Evolutionary conservation across 257 asterid genomes (phyloP), one percentile per base, ranked within the genome.

Genomic region (Jaltomata sinuosa): DNA sequence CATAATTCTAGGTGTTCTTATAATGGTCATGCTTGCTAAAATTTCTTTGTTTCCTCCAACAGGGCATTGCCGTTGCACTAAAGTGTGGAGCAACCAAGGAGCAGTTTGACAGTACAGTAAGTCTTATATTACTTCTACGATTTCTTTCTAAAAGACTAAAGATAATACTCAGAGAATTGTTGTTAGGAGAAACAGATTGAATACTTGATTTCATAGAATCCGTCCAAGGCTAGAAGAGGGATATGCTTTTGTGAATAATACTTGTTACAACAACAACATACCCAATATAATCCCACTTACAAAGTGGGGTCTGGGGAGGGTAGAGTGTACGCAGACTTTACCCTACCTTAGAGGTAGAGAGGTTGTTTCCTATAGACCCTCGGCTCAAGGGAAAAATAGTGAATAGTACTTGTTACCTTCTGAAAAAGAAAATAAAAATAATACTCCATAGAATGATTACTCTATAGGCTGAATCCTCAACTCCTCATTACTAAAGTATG

Each of bases 81-180:
- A 97, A 93, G 90, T 97, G 98, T 90, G 99, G 99, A 89, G 99
- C 99, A 84, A 97, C 99, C 87, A 97, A 97, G 88, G 97, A 94
- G 49, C 97, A 93, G 86, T 94, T 97, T 83, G 99, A 97, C 83
- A 91, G 94, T 88, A 97, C 98, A 32, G 99, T 96, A 88, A 90
- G 98, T 89, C 81, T 76, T 32, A n/a, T 22, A 45, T 82, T 62
- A 14, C 71, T 67, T 32, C 42, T 52, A 38, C 32, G 11, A 11
- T 25, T 31, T 82, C 36, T 50, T 25, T 47, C 67, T 31, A 7
- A 8, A 74, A 27, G 6, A 15, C 27, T 2, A 16, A n/a, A 3
- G 57, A 8, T 64, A 25, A 29, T 74, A 42, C 36, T 5, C 42
- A 22, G 21, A 74, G 9, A 4, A 47, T 74, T 25, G 40, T 29